Evolutionary conservation across 371 early-diverging fungal genomes (phyloP).

Genomic region (Fennellomyces sp.): DNA sequence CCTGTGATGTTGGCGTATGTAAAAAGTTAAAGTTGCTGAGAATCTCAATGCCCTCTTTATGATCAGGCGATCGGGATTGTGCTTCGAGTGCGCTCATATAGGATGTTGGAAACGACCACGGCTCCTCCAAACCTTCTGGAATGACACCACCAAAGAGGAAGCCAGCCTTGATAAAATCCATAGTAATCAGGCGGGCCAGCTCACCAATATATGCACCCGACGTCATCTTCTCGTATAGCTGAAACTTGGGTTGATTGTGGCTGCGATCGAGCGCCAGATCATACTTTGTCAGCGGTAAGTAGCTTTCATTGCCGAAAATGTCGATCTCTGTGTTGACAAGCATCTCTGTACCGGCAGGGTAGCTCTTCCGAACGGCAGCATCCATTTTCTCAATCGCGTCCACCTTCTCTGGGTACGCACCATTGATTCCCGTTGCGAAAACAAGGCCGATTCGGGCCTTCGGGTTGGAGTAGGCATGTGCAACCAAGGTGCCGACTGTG

Average conservation of each 20-base stretch:
- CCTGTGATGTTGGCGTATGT: slow-evolving; percentile 31
- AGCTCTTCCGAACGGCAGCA: slow-evolving; percentile 16
- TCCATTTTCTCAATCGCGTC: slow-evolving; percentile 70
- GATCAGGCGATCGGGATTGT: background rate
- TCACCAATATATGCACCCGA: slow-evolving; percentile 93
- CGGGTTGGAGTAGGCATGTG: slow-evolving; percentile 81
- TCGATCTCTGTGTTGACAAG: slow-evolving; percentile 86
- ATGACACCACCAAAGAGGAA: slow-evolving; percentile 67
- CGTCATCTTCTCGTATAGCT: slow-evolving; percentile 89
- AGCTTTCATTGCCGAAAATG: slow-evolving; percentile 70
- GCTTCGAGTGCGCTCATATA: slow-evolving; percentile 62
- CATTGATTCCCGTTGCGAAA: slow-evolving; percentile 93
- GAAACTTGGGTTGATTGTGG: slow-evolving; percentile 71
- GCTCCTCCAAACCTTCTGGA: slow-evolving; percentile 56
- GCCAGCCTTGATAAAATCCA: slow-evolving; percentile 73
- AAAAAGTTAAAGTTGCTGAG: slow-evolving; percentile 14
- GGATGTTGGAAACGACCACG: slow-evolving; percentile 75
- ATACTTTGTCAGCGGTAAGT: slow-evolving; percentile 79
- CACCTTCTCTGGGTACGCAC: slow-evolving; percentile 83
- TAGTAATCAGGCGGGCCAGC: slow-evolving; percentile 69
- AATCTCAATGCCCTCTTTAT: slow-evolving; percentile 17
- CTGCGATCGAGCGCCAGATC: slow-evolving; percentile 76
- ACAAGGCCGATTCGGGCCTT: slow-evolving; percentile 84
- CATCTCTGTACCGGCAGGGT: slow-evolving; percentile 68
- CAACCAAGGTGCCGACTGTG: slow-evolving; percentile 88